Base-by-base conservation (phyloP, 257 asterid genomes). In the Cordia subcordata region DNA sequence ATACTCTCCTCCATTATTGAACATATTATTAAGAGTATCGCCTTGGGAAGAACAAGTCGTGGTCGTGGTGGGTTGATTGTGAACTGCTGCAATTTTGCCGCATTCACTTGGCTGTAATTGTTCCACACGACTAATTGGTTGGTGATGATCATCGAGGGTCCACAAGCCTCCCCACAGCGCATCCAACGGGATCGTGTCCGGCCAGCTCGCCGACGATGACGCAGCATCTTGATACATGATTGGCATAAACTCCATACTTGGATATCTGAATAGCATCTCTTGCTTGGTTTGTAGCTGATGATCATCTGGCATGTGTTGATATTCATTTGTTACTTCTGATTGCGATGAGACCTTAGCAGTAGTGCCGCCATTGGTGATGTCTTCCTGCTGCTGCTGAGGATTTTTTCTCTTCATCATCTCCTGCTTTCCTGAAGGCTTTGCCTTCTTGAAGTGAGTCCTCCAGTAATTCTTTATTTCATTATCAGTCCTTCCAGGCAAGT, bases 161-260 rank as follows among this genome's bases (percentile, higher is more conserved):
- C 85, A 81, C 8, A 73, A 60, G 58, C 79, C 83, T n/a, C 72
- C 82, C 83, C 81, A 80, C 54, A 78, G 67, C 16, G 61, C 71
- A 35, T 76, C 84, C 44, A 65, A 20, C 1, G 67, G 69, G 56
- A 73, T 54, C 44, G 67, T 63, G 46, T 75, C 85, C 5, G 56
- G 42, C 79, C 64, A 65, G 16, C 20, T n/a, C 15, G 15, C 53
- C 5, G 15, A 5, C 12, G 5, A 11, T 12, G 71, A 10, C 15
- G 60, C 51, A 38, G 22, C 22, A n/a, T 63, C 71, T 18, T 72
- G 74, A 33, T 40, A 21, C 55, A 42, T 18, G 51, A 50, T 44
- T 4, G 72, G 65, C 10, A n/a, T 21, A 58, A 32, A 55, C 37
- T 52, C 73, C 15, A 53, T 53, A 32, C 21, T 58, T 23, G 62